A percentile compares a stretch with the other conserved stretches of the same genome.
Evolutionary conservation across 495 filamentous ascomycete genomes (phyloP).

Genomic region (Cercophora newfieldiana): DNA sequence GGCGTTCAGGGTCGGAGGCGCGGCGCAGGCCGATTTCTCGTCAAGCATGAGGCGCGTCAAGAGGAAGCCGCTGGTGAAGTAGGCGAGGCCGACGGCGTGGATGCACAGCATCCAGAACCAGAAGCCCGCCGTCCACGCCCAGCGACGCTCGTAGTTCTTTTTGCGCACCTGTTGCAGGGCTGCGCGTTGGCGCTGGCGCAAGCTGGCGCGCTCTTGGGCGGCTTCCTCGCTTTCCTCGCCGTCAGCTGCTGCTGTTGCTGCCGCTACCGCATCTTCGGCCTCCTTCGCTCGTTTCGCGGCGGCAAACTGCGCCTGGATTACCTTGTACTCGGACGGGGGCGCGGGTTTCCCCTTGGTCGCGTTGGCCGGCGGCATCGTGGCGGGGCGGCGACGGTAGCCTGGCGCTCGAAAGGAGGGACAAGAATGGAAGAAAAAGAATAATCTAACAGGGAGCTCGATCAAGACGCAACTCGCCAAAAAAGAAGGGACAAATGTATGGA

Average conservation of each 20-base stretch:
- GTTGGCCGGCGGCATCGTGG: slow-evolving; percentile 30
- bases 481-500: slow-evolving; percentile 15
- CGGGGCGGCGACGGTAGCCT: not conserved
- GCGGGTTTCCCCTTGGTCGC: slow-evolving; percentile 25
- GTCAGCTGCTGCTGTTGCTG: slow-evolving; percentile 4
- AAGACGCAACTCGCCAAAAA: slow-evolving; percentile 17
- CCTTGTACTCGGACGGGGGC: slow-evolving; percentile 39
- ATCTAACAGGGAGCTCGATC: not conserved
- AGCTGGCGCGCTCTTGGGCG: slow-evolving; percentile 21
- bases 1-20: slow-evolving; percentile 61
- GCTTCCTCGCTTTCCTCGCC: slow-evolving; percentile 10
- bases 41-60: slow-evolving; percentile 89
- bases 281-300: slow-evolving; percentile 50
- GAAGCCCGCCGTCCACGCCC: slow-evolving; percentile 51
- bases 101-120: slow-evolving; percentile 62
- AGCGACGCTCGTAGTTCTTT: slow-evolving; percentile 42
- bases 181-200: slow-evolving; percentile 37
- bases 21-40: slow-evolving; percentile 77
- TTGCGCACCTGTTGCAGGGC: slow-evolving; percentile 44
- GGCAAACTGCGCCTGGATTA: slow-evolving; percentile 46
- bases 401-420: slow-evolving; percentile 4
- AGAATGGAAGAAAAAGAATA: slow-evolving; percentile 11
- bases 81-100: slow-evolving; percentile 78
- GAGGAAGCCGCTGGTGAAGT: slow-evolving; percentile 96
- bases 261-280: slow-evolving; percentile 27